phyloP scores from a whole-genome alignment of 2,329 filamentous ascomycete species.

The Capronia epimyces region DNA sequence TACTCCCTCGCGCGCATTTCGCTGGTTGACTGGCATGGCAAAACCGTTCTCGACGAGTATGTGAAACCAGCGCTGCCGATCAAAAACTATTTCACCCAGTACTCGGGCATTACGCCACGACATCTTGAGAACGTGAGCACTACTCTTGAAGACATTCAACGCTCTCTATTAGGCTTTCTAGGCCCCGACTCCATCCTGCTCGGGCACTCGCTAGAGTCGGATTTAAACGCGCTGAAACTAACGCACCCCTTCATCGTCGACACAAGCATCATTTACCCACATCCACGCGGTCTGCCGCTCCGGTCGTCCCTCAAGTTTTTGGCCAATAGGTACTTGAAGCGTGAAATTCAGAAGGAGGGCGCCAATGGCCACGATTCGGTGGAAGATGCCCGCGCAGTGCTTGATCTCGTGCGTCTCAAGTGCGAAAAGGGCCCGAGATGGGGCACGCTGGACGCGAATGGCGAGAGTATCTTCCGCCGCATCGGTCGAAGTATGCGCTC shows the following conservation, averaged over 20 bases:
- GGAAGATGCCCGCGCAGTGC: conserved; percentile 84
- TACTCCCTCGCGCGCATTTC: conserved; percentile 86
- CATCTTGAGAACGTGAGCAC: conserved; percentile 81
- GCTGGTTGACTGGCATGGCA: conserved; percentile 75
- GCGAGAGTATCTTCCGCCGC: conserved; percentile 85
- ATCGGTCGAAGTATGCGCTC: conserved; percentile 54
- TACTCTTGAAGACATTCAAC: conserved; percentile 74
- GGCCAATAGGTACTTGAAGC: conserved; percentile 73
- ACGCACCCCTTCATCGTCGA: conserved; percentile 92
- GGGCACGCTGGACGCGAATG: conserved; percentile 71
- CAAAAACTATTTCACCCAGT: conserved; percentile 83
- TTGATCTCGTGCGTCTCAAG: conserved; percentile 91
- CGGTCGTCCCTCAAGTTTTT: conserved; percentile 91
- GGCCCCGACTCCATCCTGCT: conserved; percentile 43
- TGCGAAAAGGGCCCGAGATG: conserved; percentile 86
- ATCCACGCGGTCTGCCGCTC: conserved; percentile 79
- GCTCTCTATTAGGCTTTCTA: conserved; percentile 66
- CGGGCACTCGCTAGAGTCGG: conserved; percentile 46
- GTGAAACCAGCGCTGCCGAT: conserved; percentile 88
- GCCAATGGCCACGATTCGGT: conserved; percentile 78
- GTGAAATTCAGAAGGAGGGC: conserved; percentile 81
- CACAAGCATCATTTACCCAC: conserved; percentile 82
- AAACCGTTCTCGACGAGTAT: conserved; percentile 76
- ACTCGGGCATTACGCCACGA: conserved; percentile 83
- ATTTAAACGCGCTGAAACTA: conserved; percentile 72